These are phyloP conservation scores for Colletotrichum sp. DNA, from an alignment of 2,329 filamentous ascomycete genomes.

Conservation along the genomic window DNA sequence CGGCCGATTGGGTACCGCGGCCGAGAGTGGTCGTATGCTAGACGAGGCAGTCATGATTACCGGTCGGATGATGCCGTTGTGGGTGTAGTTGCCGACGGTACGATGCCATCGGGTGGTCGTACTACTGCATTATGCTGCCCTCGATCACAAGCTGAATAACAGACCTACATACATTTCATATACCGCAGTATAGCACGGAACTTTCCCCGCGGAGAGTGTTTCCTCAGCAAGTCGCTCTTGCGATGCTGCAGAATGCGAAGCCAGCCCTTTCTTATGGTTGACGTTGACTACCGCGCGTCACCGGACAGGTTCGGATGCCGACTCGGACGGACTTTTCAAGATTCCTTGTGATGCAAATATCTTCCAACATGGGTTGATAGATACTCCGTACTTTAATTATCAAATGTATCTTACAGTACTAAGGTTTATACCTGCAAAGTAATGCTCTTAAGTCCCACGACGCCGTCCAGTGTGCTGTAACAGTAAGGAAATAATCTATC, in stretches of 20 bases:
- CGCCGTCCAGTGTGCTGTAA: background rate
- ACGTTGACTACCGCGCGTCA: background rate
- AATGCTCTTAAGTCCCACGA: background rate
- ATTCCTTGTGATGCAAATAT: rapidly evolving
- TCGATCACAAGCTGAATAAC: background rate
- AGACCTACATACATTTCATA: too few species aligned
- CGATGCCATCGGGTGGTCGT: background rate
- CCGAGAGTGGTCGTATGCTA: background rate
- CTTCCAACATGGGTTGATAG: rapidly evolving
- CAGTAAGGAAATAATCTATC: background rate
- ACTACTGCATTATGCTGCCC: rapidly evolving
- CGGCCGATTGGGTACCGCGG: background rate
- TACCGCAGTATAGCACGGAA: too few species aligned
- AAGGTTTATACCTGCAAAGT: background rate
- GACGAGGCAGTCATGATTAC: background rate
- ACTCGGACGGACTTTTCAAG: background rate
- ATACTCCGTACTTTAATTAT: rapidly evolving
- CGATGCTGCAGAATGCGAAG: background rate
- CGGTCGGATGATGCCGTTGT: background rate
- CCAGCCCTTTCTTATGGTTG: background rate
- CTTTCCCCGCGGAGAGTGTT: rapidly evolving
- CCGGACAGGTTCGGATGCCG: background rate
- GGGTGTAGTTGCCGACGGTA: background rate
- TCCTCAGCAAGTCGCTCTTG: background rate
- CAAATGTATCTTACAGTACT: background rate